phyloP scores from a whole-genome alignment of 768 basidiomycete species.

The Calvatia gigantea region DNA sequence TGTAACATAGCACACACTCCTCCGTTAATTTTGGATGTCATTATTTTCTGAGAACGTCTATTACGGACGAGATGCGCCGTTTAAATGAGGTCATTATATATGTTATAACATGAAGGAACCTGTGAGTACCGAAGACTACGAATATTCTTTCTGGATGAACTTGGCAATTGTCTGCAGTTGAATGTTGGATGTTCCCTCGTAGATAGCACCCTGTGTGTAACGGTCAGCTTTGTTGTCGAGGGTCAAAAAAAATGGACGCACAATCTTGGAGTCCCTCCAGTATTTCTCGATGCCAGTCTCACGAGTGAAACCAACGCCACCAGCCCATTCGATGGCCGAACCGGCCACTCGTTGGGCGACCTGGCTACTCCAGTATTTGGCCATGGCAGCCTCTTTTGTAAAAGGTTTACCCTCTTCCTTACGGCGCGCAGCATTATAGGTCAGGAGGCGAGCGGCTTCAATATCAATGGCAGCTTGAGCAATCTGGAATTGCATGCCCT shows the following conservation, averaged over 20 bases:
- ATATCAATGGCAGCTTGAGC: slow-evolving; percentile 88
- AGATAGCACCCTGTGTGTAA: slow-evolving; percentile 70
- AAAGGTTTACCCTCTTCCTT: slow-evolving; percentile 89
- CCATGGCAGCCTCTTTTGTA: slow-evolving; percentile 96
- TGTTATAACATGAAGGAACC: too few species aligned
- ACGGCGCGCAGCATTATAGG: slow-evolving; percentile 93
- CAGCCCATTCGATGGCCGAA: slow-evolving; percentile 93
- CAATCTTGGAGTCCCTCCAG: slow-evolving; percentile 96
- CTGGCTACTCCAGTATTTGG: slow-evolving; percentile 88
- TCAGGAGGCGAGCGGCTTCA: slow-evolving; percentile 84
- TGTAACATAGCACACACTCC: too few species aligned
- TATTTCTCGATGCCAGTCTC: slow-evolving; percentile 96
- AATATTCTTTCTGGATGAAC: slow-evolving; percentile 82
- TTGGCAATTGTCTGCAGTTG: slow-evolving; percentile 96
- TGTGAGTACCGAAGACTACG: slow-evolving; percentile 31
- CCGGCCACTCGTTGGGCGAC: slow-evolving; percentile 89
- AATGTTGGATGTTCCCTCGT: slow-evolving; percentile 97
- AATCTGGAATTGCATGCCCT: slow-evolving; percentile 94
- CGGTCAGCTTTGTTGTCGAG: slow-evolving; percentile 1
- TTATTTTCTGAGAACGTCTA: background rate
- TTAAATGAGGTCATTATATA: too few species aligned
- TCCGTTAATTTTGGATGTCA: too few species aligned
- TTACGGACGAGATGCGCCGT: too few species aligned
- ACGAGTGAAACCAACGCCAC: slow-evolving; percentile 88
- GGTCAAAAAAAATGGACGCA: slow-evolving; percentile 34